These are phyloP conservation scores for Aureobasidium sp. DNA, from an alignment of 2,329 filamentous ascomycete species.

Conservation along the genomic window DNA sequence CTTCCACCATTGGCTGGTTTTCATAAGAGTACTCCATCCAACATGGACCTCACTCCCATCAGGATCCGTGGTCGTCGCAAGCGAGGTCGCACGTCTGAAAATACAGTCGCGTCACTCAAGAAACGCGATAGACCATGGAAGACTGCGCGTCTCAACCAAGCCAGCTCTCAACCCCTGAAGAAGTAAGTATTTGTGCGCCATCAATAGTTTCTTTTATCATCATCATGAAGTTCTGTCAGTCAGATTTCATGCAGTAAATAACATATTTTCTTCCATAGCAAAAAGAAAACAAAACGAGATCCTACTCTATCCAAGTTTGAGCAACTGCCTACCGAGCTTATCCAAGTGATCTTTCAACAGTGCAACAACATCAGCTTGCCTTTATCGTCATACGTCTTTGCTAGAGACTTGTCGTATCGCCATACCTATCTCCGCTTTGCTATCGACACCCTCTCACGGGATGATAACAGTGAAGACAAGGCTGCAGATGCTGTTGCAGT, in stretches of 20 bases:
- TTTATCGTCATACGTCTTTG: slow-evolving; percentile 21
- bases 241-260: slow-evolving; percentile 12
- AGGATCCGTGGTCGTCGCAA: slow-evolving; percentile 23
- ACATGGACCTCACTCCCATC: slow-evolving; percentile 23
- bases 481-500: slow-evolving; percentile 9
- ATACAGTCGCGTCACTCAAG: not conserved
- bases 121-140: slow-evolving; percentile 1
- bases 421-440: slow-evolving; percentile 22
- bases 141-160: slow-evolving; percentile 10
- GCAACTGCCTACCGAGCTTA: slow-evolving; percentile 25
- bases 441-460: slow-evolving; percentile 16
- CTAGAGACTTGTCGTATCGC: slow-evolving; percentile 21
- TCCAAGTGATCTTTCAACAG: slow-evolving; percentile 26
- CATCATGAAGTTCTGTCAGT: slow-evolving; percentile 3
- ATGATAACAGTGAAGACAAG: not conserved
- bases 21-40: not conserved
- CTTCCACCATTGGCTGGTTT: not conserved
- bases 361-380: slow-evolving; percentile 24
- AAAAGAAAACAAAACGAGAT: slow-evolving; percentile 2
- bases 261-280: slow-evolving; percentile 5
- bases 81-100: not conserved
- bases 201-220: too few relatives aligned
- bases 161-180: slow-evolving; percentile 3
- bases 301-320: slow-evolving; percentile 21
- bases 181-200: too few relatives aligned